Evolutionary conservation across 2,329 filamentous ascomycete species (phyloP).

Genomic region (Coniella lustricola): DNA sequence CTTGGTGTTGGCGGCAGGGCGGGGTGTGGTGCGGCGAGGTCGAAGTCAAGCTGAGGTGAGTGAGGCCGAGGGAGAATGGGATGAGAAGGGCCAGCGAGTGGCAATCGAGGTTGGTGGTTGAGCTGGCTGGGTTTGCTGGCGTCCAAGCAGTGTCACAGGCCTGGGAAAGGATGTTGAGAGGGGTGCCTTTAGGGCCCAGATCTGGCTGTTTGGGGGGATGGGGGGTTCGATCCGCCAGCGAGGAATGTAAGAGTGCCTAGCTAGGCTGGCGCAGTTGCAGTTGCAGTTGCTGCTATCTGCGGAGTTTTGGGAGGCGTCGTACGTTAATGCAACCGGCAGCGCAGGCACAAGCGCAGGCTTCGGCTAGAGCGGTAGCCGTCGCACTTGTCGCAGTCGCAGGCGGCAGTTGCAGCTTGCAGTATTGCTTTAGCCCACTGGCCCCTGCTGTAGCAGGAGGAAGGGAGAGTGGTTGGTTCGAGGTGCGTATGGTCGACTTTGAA

Average conservation of each 20-base stretch:
- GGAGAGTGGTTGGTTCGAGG: too few relatives aligned
- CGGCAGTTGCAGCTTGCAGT: too few relatives aligned
- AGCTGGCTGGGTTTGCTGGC: slow-evolving; percentile 3
- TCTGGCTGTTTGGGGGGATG: too few relatives aligned
- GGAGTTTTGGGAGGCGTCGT: too few relatives aligned
- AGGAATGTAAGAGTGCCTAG: too few relatives aligned
- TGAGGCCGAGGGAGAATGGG: slow-evolving; percentile 6
- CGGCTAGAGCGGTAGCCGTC: background rate
- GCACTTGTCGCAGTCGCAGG: background rate
- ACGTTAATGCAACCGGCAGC: background rate
- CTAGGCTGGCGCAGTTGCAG: background rate
- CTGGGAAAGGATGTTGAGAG: too few relatives aligned
- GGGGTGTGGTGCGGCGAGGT: slow-evolving; percentile 3
- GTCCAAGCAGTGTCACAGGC: too few relatives aligned
- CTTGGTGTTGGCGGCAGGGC: background rate
- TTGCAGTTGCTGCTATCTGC: background rate
- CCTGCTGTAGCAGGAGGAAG: too few relatives aligned
- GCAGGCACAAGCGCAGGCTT: background rate
- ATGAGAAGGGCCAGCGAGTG: background rate
- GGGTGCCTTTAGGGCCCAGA: too few relatives aligned
- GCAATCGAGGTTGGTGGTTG: slow-evolving; percentile 5
- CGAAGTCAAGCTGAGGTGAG: background rate
- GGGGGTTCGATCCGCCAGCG: too few relatives aligned
- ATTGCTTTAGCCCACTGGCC: too few relatives aligned
- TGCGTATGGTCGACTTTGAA: too few relatives aligned